These are phyloP conservation scores for Mortierella hygrophila DNA, from an alignment of 192 early-diverging fungal genomes.

Conservation along the genomic window DNA sequence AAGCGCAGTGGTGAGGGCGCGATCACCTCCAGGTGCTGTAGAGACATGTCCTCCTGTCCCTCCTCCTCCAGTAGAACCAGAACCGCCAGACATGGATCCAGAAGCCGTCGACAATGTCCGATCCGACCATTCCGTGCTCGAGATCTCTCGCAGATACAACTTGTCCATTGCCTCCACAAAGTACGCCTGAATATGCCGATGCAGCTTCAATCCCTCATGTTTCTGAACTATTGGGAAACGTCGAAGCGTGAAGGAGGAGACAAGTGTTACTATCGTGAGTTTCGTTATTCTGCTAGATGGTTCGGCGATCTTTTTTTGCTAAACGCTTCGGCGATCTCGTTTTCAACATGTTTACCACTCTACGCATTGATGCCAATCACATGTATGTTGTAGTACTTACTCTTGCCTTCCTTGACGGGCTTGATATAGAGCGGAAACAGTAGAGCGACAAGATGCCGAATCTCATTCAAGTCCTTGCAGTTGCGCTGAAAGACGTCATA, in stretches of 20 bases:
- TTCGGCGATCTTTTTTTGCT: neutral
- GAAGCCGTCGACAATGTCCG: conserved; percentile 46
- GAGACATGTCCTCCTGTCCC: neutral
- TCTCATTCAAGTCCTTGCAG: conserved; percentile 88
- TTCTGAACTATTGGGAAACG: conserved; percentile 57
- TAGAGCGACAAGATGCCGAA: conserved; percentile 83
- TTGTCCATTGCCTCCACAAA: conserved; percentile 87
- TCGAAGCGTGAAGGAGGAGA: neutral
- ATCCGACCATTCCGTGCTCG: conserved; percentile 84
- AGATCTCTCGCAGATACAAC: conserved; percentile 93
- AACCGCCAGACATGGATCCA: conserved; percentile 1
- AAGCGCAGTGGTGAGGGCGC: conserved; percentile 37
- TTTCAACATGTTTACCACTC: neutral
- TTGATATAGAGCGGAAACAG: conserved; percentile 91
- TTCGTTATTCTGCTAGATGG: neutral
- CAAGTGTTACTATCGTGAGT: neutral
- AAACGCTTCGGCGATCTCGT: neutral
- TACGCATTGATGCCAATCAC: neutral
- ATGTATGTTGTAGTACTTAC: conserved; percentile 55
- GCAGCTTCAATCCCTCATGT: conserved; percentile 80
- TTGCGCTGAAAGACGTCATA: conserved; percentile 86
- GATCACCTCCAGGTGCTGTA: conserved; percentile 30
- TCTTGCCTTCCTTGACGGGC: conserved; percentile 80
- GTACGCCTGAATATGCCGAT: conserved; percentile 81
- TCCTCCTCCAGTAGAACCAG: neutral